Conservation (phyloP, 352 stramenopile species). For the Phytophthora multivora region DNA sequence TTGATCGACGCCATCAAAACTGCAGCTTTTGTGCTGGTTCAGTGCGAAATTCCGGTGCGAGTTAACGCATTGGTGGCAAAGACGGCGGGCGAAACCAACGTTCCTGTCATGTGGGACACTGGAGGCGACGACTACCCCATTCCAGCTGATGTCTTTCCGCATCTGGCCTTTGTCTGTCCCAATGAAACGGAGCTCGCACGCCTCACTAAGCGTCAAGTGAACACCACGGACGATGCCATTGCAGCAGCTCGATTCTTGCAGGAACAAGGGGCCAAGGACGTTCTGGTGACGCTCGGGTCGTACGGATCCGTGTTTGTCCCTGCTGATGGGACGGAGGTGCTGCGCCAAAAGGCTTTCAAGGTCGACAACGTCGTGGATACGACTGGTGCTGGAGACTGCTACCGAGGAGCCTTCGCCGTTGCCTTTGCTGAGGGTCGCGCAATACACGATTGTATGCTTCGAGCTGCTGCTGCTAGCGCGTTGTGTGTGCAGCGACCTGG, state of each 20-base stretch:
- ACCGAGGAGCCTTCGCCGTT: constrained; percentile 65
- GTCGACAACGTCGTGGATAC: constrained; percentile 70
- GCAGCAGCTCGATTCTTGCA: constrained; percentile 49
- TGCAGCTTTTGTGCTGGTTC: constrained; percentile 58
- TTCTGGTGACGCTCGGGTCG: constrained; percentile 68
- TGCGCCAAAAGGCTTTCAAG: constrained; percentile 47
- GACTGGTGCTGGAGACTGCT: constrained; percentile 74
- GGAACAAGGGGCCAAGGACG: constrained; percentile 38
- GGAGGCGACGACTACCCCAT: not conserved
- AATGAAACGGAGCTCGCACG: constrained; percentile 74
- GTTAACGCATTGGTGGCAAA: constrained; percentile 58
- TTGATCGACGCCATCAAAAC: constrained; percentile 45
- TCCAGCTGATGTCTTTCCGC: constrained; percentile 39
- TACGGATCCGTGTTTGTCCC: constrained; percentile 64
- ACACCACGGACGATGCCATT: constrained; percentile 46
- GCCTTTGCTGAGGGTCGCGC: constrained; percentile 42
- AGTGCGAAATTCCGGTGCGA: constrained; percentile 58
- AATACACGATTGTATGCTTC: constrained; percentile 49
- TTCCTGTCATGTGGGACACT: too few species aligned
- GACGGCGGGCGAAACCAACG: constrained; percentile 17
- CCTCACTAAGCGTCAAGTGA: constrained; percentile 35
- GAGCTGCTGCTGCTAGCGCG: constrained; percentile 53
- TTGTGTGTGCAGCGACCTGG: constrained; percentile 63
- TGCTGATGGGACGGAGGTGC: constrained; percentile 19
- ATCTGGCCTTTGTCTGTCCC: constrained; percentile 58